Percentiles rank a stretch among this genome's conserved stretches.
phyloP scores from a whole-genome alignment of 768 basidiomycete species.

The Pluteus cervinus region DNA sequence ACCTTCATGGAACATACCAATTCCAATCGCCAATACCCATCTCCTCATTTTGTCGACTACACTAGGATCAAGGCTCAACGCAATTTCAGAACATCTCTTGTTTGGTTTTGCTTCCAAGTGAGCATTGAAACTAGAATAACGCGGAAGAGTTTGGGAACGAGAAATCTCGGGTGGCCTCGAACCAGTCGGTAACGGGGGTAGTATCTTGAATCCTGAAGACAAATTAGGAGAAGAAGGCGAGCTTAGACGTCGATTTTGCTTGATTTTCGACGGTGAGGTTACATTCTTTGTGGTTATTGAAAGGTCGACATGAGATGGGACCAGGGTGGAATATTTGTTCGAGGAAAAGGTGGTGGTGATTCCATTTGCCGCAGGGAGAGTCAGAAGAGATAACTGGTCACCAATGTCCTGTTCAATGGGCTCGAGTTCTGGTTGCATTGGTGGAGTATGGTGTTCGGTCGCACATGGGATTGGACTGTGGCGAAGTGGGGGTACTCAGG shows the following conservation, averaged over 20 bases:
- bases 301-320: conserved; percentile 9
- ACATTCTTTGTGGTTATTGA: conserved; percentile 1
- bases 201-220: conserved; percentile 5
- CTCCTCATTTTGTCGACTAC: conserved; percentile 45
- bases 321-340: no score
- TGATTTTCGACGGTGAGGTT: conserved; percentile 6
- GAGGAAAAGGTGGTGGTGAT: conserved; percentile 18
- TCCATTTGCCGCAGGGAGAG: conserved; percentile 13
- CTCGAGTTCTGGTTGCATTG: conserved; percentile 9
- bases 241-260: no score
- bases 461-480: no score
- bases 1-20: conserved; percentile 37
- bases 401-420: conserved; percentile 20
- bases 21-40: conserved; percentile 64
- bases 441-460: conserved; percentile 2
- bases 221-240: conserved; percentile 19
- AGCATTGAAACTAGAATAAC: conserved; percentile 25
- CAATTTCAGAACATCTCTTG: conserved; percentile 27
- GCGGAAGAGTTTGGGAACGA: conserved; percentile 43
- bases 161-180: conserved; percentile 19
- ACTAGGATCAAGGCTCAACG: conserved; percentile 41
- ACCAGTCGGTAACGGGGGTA: conserved; percentile 14
- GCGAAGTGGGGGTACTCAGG: no score
- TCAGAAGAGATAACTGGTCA: conserved; percentile 15
- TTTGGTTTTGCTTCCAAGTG: conserved; percentile 12